These are phyloP conservation scores for Biscutella laevigata DNA, from an alignment of 441 rosid genomes.

Conservation along the genomic window DNA sequence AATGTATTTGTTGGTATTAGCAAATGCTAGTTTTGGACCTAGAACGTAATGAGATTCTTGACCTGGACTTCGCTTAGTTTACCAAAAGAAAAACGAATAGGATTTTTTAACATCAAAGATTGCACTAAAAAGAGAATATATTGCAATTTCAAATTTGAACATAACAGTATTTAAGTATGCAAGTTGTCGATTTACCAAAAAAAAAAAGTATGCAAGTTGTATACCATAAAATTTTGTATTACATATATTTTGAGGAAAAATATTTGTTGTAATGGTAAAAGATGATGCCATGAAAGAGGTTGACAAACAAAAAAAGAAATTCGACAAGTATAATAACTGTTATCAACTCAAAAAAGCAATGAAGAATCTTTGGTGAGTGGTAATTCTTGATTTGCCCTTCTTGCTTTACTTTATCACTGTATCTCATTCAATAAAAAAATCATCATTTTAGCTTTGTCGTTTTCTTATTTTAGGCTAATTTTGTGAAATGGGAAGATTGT, in stretches of 20 bases:
- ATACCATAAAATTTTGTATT: too few species aligned
- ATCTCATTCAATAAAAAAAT: neutral
- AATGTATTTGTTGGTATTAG: too few species aligned
- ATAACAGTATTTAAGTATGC: too few species aligned
- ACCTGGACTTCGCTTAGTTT: too few species aligned
- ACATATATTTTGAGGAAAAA: constrained; percentile 48
- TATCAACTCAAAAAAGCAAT: constrained; percentile 42
- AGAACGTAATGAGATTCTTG: too few species aligned
- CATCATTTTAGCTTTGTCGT: constrained; percentile 4
- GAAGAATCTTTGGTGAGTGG: constrained; percentile 63
- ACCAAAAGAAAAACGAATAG: too few species aligned
- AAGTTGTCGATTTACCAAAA: too few species aligned
- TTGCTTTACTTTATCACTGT: constrained; percentile 4
- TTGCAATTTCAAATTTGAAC: too few species aligned
- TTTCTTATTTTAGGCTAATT: constrained; percentile 41
- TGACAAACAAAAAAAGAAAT: constrained; percentile 9
- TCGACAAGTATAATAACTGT: constrained; percentile 40
- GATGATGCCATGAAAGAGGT: constrained; percentile 23
- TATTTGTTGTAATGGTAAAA: constrained; percentile 28
- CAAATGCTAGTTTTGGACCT: too few species aligned
- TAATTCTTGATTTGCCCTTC: neutral
- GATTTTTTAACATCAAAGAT: too few species aligned
- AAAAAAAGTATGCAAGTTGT: too few species aligned
- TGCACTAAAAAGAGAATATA: too few species aligned
- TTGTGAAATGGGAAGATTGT: constrained; percentile 71